Percentiles rank a stretch among this genome's conserved stretches.
Conservation (phyloP, 495 filamentous ascomycete species). For the Talaromyces ruber region DNA sequence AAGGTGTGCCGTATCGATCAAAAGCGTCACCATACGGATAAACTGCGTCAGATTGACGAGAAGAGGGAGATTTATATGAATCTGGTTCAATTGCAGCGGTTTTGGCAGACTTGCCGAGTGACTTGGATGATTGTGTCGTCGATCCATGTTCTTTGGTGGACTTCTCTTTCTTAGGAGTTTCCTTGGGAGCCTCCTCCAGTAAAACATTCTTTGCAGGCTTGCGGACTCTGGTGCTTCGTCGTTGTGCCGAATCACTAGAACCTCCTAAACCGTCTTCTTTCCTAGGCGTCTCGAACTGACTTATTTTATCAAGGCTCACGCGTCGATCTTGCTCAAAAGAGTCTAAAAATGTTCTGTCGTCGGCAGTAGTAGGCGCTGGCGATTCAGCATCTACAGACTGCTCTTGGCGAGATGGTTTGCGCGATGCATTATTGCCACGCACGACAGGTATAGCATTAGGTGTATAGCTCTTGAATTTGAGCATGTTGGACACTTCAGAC, state of each 20-base stretch:
- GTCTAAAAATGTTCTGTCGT: background rate
- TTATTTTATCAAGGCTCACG: background rate
- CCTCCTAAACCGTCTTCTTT: background rate
- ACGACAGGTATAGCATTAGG: background rate
- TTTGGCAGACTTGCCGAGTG: background rate
- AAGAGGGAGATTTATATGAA: background rate
- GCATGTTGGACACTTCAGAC: constrained; percentile 1
- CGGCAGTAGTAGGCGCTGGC: constrained; percentile 2
- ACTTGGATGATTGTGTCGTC: background rate
- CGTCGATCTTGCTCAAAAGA: background rate
- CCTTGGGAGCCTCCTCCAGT: background rate
- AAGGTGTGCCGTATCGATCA: constrained; percentile 10
- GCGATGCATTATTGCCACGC: background rate
- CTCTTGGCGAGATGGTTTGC: constrained; percentile 2
- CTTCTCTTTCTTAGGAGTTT: background rate
- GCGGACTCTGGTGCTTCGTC: constrained; percentile 72
- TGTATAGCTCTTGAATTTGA: constrained; percentile 6
- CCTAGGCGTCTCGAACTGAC: background rate
- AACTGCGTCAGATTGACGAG: constrained; percentile 10
- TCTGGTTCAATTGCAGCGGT: background rate
- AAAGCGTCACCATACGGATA: constrained; percentile 2
- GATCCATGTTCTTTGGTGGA: background rate
- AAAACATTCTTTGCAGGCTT: constrained; percentile 35
- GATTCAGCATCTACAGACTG: background rate
- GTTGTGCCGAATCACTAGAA: constrained; percentile 39